A percentile compares a stretch with the other conserved stretches of the same genome.
Conservation (phyloP, 306 rosid species). For the Boehmeria nivea region DNA sequence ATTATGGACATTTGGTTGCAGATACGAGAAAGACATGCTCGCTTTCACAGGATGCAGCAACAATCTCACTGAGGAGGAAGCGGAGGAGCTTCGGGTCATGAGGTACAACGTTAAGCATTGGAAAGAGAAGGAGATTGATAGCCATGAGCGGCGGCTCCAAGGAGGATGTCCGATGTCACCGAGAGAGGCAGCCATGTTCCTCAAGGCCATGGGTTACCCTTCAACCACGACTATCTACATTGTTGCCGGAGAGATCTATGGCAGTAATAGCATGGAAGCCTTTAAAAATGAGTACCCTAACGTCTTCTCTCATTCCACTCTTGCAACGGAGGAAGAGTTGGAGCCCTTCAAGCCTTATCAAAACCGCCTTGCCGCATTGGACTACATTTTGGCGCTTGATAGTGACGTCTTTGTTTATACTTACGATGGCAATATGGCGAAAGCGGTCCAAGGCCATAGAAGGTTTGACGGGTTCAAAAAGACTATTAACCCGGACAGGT, state of each 20-base stretch:
- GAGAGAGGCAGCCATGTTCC: conserved; percentile 85
- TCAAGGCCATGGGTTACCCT: conserved; percentile 97
- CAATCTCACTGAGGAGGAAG: conserved; percentile 70
- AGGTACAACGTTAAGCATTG: conserved; percentile 89
- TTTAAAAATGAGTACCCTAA: conserved; percentile 67
- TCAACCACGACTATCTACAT: conserved; percentile 86
- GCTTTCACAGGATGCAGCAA: conserved; percentile 97
- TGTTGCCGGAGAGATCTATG: conserved; percentile 94
- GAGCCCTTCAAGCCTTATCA: conserved; percentile 73
- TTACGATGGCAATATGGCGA: conserved; percentile 98
- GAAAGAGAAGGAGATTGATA: conserved; percentile 95
- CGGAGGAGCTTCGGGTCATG: conserved; percentile 71
- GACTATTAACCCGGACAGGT: conserved; percentile 95
- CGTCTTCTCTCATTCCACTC: conserved; percentile 72
- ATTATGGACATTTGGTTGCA: conserved; percentile 20
- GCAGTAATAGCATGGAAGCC: conserved; percentile 63
- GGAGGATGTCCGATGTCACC: conserved; percentile 99
- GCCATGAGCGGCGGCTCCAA: conserved; percentile 52
- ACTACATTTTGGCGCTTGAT: conserved; percentile 76
- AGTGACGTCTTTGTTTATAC: conserved; percentile 94
- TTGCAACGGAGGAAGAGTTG: conserved; percentile 79
- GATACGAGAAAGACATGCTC: conserved; percentile 99
- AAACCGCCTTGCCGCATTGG: conserved; percentile 95
- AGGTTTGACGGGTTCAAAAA: conserved; percentile 84
- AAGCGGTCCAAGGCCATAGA: conserved; percentile 96